Base-by-base conservation (phyloP, 768 basidiomycete genomes). In the button mushroom (Agaricus bisporus) region DNA sequence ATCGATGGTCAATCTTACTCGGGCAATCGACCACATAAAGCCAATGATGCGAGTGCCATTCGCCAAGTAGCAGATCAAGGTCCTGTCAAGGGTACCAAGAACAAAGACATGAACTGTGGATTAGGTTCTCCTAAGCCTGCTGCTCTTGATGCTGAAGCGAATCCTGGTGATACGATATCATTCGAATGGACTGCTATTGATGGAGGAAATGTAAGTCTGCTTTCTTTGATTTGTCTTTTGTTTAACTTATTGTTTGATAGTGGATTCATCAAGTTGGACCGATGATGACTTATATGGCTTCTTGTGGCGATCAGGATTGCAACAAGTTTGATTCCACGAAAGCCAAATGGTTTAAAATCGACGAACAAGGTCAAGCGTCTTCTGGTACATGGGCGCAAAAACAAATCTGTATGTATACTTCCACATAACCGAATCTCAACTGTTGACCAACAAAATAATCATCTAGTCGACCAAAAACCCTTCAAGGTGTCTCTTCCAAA, bases 341-440 rank as follows among this genome's bases (percentile, higher is more conserved):
- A 18, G 83, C 85, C 8, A 72, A 80, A 61, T 90, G 85, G 85
- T 87, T 89, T 78, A 89, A 89, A 74, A 81, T 86, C 53, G 67
- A 77, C 26, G 73, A 85, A 62, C 69, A 71, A 3, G 82, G 79
- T 2, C 66, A 70, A 10, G 67, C 76, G 38, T 53, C 64, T 8
- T 63, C 64, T 2, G 66, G 69, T 22, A 32, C 32, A 32, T 86
- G 84, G 85, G 70, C 68, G 3, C 84, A 86, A 61, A 68, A 68
- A 4, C 73, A 74, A 48, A 67, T 85, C 59, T 76, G 81, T 83
- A 59, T 43, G 80, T 73, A 11, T 11, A 32, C 3, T 15, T 46
- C 9, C 29, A 9, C 38, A 35, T 50, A 48, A 47, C 25, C 50
- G 11, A 2, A 32, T 5, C 14, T 18, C 20, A 32, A 5, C 22